These are phyloP conservation scores for Magnolia officinalis DNA, from an alignment of 164 flowering plant genomes.

Conservation along the genomic window DNA sequence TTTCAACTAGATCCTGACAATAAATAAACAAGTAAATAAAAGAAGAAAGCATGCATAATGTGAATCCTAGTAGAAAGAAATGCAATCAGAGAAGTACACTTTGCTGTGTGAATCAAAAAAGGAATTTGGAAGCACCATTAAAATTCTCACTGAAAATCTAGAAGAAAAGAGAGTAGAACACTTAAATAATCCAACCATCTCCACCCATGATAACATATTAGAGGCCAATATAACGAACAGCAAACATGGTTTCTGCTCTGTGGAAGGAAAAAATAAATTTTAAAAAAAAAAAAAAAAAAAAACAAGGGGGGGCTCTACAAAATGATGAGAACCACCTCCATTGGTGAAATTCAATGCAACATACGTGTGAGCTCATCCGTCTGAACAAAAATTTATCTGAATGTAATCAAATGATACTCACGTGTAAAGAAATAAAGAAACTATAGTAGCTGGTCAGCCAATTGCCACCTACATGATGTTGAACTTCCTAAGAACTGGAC, in stretches of 20 bases:
- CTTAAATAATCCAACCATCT: too few species aligned
- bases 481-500: background rate
- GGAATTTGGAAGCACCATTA: background rate
- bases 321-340: background rate
- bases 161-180: too few species aligned
- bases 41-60: background rate
- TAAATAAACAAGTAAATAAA: background rate
- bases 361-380: background rate
- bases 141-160: too few species aligned
- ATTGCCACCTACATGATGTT: background rate
- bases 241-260: too few species aligned
- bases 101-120: background rate
- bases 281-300: too few species aligned
- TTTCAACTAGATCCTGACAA: slow-evolving; percentile 10
- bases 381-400: background rate
- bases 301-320: background rate
- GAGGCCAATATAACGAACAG: too few species aligned
- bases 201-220: too few species aligned
- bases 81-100: background rate
- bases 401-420: background rate
- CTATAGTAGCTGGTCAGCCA: background rate
- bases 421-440: background rate
- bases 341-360: background rate
- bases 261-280: too few species aligned
- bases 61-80: background rate